Percentiles rank a stretch among this genome's conserved stretches.
Evolutionary conservation across 805 yeast genomes (phyloP).

Genomic region (Tetrapisispora pingtungensis): DNA sequence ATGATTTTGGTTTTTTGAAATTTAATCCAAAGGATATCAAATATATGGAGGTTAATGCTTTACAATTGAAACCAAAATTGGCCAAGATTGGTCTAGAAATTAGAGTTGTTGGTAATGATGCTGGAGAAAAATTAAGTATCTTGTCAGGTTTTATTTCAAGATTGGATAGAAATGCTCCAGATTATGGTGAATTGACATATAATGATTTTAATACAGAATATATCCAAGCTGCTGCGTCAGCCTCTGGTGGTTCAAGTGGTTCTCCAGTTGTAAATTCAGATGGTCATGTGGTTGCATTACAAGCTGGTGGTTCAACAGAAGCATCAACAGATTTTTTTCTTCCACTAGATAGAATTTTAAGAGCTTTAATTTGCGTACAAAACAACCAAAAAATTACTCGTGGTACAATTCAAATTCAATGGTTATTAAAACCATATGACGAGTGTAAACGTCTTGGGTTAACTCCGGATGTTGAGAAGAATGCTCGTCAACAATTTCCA

Average conservation of each 20-base stretch:
- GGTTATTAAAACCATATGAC: slow-evolving; percentile 80
- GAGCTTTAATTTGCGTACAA: slow-evolving; percentile 75
- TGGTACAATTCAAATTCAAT: slow-evolving; percentile 88
- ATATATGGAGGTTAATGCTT: slow-evolving; percentile 59
- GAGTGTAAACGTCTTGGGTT: slow-evolving; percentile 84
- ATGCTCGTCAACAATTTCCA: slow-evolving; percentile 61
- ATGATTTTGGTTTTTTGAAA: slow-evolving; percentile 83
- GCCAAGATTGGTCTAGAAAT: slow-evolving; percentile 91
- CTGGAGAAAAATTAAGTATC: slow-evolving; percentile 87
- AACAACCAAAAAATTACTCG: slow-evolving; percentile 51
- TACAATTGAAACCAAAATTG: slow-evolving; percentile 65
- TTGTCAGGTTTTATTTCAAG: slow-evolving; percentile 72
- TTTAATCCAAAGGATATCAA: slow-evolving; percentile 64
- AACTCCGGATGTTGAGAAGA: slow-evolving; percentile 59
- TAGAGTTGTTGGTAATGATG: slow-evolving; percentile 92
- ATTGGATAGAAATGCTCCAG: slow-evolving; percentile 89
- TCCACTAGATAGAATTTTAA: slow-evolving; percentile 71
- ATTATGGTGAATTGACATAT: slow-evolving; percentile 77
- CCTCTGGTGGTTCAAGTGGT: slow-evolving; percentile 93
- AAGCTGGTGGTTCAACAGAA: slow-evolving; percentile 88
- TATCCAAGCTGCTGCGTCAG: slow-evolving; percentile 92
- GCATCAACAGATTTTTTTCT: slow-evolving; percentile 90
- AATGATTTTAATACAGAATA: slow-evolving; percentile 91
- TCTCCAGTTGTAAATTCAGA: slow-evolving; percentile 90
- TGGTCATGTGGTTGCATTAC: slow-evolving; percentile 82